phyloP scores from a whole-genome alignment of 768 basidiomycete species.

The Termitomyces sp. region DNA sequence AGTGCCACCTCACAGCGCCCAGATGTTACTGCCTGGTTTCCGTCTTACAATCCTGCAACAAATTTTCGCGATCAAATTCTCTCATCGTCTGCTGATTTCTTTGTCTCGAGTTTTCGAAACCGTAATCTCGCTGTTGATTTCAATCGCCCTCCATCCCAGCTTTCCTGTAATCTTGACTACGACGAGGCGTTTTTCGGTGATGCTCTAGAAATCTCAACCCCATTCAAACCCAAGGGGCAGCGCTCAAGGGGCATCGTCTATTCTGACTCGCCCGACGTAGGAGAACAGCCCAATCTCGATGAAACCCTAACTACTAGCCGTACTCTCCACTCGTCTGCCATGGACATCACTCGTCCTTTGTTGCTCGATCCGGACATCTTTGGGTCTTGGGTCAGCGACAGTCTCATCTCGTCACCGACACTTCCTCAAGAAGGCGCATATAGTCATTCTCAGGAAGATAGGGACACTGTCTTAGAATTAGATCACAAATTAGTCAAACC shows the following conservation, averaged over 20 bases:
- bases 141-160: constrained; percentile 38
- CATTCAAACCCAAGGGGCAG: constrained; percentile 16
- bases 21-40: constrained; percentile 15
- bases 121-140: constrained; percentile 30
- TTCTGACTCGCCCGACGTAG: constrained; percentile 1
- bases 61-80: constrained; percentile 1
- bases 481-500: background rate
- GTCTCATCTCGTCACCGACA: constrained; percentile 40
- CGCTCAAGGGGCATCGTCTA: background rate
- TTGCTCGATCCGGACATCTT: constrained; percentile 3
- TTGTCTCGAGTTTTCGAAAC: constrained; percentile 17
- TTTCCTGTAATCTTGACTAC: constrained; percentile 19
- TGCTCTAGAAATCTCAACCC: constrained; percentile 25
- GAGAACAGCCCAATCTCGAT: background rate
- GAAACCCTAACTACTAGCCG: background rate
- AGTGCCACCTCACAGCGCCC: constrained; percentile 18
- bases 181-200: constrained; percentile 20
- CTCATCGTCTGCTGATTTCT: constrained; percentile 8
- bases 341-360: constrained; percentile 1
- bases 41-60: background rate
- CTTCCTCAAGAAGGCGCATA: constrained; percentile 14
- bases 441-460: constrained; percentile 2
- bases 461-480: background rate
- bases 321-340: background rate
- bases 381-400: constrained; percentile 37